Base-by-base conservation (phyloP, 345 rosid species). In the thale cress (Arabidopsis thaliana) region DNA sequence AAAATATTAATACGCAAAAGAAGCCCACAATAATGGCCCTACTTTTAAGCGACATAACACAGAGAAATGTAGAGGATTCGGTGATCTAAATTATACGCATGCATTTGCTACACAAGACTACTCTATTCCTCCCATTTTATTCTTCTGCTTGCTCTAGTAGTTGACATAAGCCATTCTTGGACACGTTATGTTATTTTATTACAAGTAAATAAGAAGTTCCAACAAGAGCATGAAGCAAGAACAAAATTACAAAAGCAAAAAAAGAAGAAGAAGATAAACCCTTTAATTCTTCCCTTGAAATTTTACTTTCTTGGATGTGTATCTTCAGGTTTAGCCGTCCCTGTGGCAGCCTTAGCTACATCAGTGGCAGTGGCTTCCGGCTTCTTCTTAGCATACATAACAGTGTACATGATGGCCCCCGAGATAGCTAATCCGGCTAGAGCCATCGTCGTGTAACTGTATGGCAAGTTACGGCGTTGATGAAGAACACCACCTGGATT, bases 381-480 rank as follows among this genome's bases (percentile, higher is more conserved):
- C 40, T 86, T 87, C 68, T 88, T 89, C 84, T 82, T 82, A 53
- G 69, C 24, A 56, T 88, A 83, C 70, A 88, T 65, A 6, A 83
- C 63, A 24, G 72, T 30, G 73, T 87, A 91, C 20, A 87, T 88
- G 10, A 89, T 4, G 0, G 76, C 84, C 8, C 80, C 96, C 0
- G 83, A 59, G 23, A 91, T 81, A 14, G 85, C 77, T 51, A 91
- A 64, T 55, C 97, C 97, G 0, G 66, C 75, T 3, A 82, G 42
- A 7, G 83, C 76, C 83, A 93, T 85, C 22, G 85, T 82, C 45
- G 88, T 71, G 66, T 66, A 69, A 80, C 84, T 82, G 71, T 78
- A 80, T 0, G 96, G 95, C 56, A 91, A 78, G 23, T 71, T 75
- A 59, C 87, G 83, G 66, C 87, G 78, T 82, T 89, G 98, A 74